These are phyloP conservation scores for Pulicaria dysenterica DNA, from an alignment of 129 eudicot genomes.

Conservation along the genomic window DNA sequence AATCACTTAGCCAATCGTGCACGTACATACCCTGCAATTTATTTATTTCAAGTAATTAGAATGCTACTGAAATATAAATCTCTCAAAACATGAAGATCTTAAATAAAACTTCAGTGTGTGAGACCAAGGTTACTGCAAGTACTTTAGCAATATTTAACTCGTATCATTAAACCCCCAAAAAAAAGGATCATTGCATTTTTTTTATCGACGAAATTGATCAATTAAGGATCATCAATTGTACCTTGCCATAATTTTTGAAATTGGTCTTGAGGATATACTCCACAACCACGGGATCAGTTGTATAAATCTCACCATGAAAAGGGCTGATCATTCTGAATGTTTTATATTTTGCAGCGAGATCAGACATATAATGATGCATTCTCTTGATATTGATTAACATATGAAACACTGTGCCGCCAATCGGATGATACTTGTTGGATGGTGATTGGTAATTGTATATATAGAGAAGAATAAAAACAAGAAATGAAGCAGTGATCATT, in stretches of 20 bases:
- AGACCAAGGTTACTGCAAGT: background rate
- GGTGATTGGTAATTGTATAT: background rate
- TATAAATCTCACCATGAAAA: slow-evolving; percentile 47
- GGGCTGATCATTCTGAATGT: slow-evolving; percentile 53
- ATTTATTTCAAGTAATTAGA: background rate
- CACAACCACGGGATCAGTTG: slow-evolving; percentile 51
- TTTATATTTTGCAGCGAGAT: slow-evolving; percentile 42
- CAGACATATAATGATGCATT: slow-evolving; percentile 64
- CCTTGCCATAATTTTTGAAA: slow-evolving; percentile 50
- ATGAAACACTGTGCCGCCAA: slow-evolving; percentile 43
- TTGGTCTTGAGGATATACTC: slow-evolving; percentile 69
- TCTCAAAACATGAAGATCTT: too few species aligned
- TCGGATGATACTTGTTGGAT: slow-evolving; percentile 22
- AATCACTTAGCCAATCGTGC: slow-evolving; percentile 38
- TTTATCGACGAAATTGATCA: too few species aligned
- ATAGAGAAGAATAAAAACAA: background rate
- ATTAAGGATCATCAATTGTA: background rate
- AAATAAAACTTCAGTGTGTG: background rate
- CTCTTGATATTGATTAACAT: slow-evolving; percentile 45
- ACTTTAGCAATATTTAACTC: background rate
- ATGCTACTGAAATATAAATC: too few species aligned
- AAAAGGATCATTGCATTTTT: background rate
- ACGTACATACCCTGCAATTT: slow-evolving; percentile 47
- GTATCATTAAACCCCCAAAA: too few species aligned
- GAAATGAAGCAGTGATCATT: background rate